Evolutionary conservation across 2,329 filamentous ascomycete species (phyloP).

Genomic region (Blastomyces silverae): DNA sequence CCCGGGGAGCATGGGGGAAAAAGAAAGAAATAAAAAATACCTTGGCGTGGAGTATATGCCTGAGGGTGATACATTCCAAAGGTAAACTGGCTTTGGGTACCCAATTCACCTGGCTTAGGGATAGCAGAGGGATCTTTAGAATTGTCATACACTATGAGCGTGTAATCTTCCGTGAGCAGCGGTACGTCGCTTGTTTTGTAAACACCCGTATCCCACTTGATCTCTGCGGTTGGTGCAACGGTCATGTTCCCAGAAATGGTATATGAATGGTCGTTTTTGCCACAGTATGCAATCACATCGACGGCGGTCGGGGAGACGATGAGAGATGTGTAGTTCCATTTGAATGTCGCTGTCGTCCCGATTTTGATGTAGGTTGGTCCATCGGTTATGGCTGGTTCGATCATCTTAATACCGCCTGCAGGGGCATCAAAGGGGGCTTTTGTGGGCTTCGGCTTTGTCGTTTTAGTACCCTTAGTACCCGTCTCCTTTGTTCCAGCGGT

Average conservation of each 20-base stretch:
- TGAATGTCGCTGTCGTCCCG: conserved; percentile 54
- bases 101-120: conserved; percentile 51
- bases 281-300: conserved; percentile 57
- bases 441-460: conserved; percentile 26
- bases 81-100: conserved; percentile 44
- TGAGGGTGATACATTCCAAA: conserved; percentile 60
- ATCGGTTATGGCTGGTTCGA: conserved; percentile 49
- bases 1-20: not conserved
- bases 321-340: conserved; percentile 63
- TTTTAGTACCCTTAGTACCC: conserved; percentile 22
- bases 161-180: conserved; percentile 56
- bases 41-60: conserved; percentile 44
- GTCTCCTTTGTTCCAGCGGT: conserved; percentile 19
- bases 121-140: conserved; percentile 47
- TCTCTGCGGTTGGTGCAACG: conserved; percentile 45
- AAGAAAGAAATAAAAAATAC: conserved; percentile 32
- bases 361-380: conserved; percentile 58
- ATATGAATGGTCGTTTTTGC: conserved; percentile 53
- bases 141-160: conserved; percentile 56
- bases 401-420: conserved; percentile 56
- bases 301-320: conserved; percentile 52
- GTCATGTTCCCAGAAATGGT: conserved; percentile 56
- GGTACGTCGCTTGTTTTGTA: conserved; percentile 46
- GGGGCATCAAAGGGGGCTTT: conserved; percentile 47
- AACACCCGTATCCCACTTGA: conserved; percentile 56